phyloP scores from a whole-genome alignment of 1,139 yeast species.

The Lodderomyces oxycetoniae region DNA sequence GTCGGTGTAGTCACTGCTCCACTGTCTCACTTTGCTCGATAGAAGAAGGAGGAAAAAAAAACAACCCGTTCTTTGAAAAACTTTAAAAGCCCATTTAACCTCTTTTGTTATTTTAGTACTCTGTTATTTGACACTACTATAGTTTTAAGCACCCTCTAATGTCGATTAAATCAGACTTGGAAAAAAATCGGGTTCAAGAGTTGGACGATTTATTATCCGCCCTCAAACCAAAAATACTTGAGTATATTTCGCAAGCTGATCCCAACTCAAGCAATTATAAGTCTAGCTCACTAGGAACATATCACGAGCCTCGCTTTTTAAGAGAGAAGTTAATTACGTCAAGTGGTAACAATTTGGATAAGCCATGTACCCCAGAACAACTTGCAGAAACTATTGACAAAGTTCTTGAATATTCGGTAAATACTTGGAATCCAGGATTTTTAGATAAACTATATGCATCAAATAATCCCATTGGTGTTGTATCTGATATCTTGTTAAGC shows the following conservation, averaged over 20 bases:
- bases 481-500: slow-evolving; percentile 66
- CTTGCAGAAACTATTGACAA: slow-evolving; percentile 50
- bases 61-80: neutral
- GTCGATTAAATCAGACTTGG: slow-evolving; percentile 21
- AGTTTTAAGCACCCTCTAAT: slow-evolving; percentile 6
- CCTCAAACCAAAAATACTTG: slow-evolving; percentile 35
- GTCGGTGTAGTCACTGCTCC: too few species aligned
- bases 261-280: slow-evolving; percentile 25
- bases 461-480: slow-evolving; percentile 78
- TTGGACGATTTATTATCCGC: slow-evolving; percentile 30
- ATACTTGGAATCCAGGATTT: slow-evolving; percentile 86
- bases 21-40: too few species aligned
- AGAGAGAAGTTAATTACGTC: slow-evolving; percentile 22
- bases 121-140: too few species aligned
- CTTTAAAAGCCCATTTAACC: neutral
- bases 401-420: slow-evolving; percentile 64
- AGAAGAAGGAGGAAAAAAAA: too few species aligned
- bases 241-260: slow-evolving; percentile 34
- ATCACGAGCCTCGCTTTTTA: slow-evolving; percentile 33
- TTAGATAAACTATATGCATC: slow-evolving; percentile 81
- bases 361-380: slow-evolving; percentile 19
- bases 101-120: too few species aligned
- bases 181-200: slow-evolving; percentile 35
- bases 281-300: slow-evolving; percentile 32
- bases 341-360: slow-evolving; percentile 12